Conservation (phyloP, 441 rosid species). For the Macaranga tanarius region DNA sequence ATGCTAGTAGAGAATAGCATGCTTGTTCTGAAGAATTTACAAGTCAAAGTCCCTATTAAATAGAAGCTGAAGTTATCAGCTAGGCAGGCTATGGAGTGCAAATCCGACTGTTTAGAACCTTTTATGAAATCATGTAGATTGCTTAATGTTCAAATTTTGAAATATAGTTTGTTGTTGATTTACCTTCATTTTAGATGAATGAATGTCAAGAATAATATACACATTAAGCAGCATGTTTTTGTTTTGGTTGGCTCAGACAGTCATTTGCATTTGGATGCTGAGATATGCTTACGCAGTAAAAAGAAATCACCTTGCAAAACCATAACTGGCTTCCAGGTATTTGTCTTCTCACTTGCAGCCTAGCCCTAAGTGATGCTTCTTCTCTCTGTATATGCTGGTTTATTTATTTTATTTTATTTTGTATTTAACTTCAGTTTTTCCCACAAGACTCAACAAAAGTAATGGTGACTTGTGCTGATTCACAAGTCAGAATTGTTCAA, state of each 20-base stretch:
- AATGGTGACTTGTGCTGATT: constrained; percentile 86
- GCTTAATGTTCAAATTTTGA: not conserved
- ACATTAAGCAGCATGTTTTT: constrained; percentile 12
- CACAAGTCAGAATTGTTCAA: constrained; percentile 79
- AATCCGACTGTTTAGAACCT: constrained; percentile 9
- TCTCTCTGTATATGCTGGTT: not conserved
- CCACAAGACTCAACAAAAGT: constrained; percentile 67
- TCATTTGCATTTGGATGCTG: constrained; percentile 76
- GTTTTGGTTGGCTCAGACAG: constrained; percentile 47
- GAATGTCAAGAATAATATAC: not conserved
- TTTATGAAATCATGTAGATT: not conserved
- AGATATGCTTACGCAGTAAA: constrained; percentile 57
- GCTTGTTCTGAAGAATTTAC: not conserved
- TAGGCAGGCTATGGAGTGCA: not conserved
- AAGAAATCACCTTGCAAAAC: constrained; percentile 70
- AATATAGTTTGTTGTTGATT: not conserved
- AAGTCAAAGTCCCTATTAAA: not conserved
- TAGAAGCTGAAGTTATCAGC: not conserved
- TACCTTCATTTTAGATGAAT: constrained; percentile 8
- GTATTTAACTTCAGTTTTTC: constrained; percentile 45
- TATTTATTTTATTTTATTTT: constrained; percentile 17
- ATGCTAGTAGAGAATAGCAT: not conserved
- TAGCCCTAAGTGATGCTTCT: constrained; percentile 8
- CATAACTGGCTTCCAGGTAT: constrained; percentile 83
- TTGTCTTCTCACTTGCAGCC: constrained; percentile 5